Evolutionary conservation across 2,329 filamentous ascomycete species (phyloP).

Genomic region (Anisogramma anomala): DNA sequence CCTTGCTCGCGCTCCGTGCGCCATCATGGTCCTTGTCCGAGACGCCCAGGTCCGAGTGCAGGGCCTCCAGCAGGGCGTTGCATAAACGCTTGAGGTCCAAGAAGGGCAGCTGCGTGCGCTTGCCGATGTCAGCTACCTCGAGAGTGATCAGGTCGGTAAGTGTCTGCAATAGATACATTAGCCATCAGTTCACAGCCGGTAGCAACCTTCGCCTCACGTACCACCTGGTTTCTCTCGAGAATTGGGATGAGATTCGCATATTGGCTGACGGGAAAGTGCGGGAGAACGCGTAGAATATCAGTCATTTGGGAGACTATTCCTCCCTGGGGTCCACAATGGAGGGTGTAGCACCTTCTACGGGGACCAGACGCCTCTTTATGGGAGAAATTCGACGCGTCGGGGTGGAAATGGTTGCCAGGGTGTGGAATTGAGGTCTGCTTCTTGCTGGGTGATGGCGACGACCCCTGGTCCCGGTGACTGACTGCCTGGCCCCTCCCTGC

Average conservation of each 20-base stretch:
- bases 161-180: slow-evolving; percentile 27
- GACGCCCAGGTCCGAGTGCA: slow-evolving; percentile 51
- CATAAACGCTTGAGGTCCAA: slow-evolving; percentile 67
- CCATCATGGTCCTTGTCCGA: slow-evolving; percentile 8
- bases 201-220: background rate
- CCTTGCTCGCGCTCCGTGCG: slow-evolving; percentile 14
- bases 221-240: slow-evolving; percentile 64
- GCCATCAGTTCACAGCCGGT: no score
- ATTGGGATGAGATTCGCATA: slow-evolving; percentile 67
- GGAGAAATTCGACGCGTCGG: no score
- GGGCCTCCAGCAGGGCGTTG: slow-evolving; percentile 51
- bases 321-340: no score
- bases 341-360: no score
- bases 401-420: no score
- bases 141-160: slow-evolving; percentile 78
- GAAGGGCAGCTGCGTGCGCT: slow-evolving; percentile 70
- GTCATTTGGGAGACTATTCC: slow-evolving; percentile 44
- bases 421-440: no score
- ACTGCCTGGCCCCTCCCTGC: no score
- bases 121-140: slow-evolving; percentile 71
- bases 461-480: no score
- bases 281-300: slow-evolving; percentile 74
- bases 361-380: no score
- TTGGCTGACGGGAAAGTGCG: slow-evolving; percentile 59
- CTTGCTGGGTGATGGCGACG: no score